phyloP scores from a whole-genome alignment of 345 rosid genomes.

The Gossypium rotundifolium region DNA sequence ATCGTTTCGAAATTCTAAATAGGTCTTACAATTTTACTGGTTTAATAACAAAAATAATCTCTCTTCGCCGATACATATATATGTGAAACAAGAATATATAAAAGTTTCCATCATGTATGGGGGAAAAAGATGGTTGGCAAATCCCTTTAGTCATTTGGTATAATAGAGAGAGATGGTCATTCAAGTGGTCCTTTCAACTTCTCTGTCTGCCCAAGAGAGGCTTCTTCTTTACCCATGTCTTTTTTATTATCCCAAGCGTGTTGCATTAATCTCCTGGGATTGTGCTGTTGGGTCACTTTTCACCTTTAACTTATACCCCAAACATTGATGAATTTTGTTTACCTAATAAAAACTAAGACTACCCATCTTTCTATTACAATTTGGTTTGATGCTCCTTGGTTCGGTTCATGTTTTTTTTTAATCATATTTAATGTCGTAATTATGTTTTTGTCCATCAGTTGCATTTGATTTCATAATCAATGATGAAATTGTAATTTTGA shows the following conservation, averaged over 20 bases:
- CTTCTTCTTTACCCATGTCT: not conserved
- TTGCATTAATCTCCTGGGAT: not conserved
- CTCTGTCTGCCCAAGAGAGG: not conserved
- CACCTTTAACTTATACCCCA: not conserved
- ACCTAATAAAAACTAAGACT: conserved; percentile 1
- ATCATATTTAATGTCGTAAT: no score
- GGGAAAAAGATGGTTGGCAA: not conserved
- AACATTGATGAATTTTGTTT: not conserved
- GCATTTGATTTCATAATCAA: no score
- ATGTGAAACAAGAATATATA: not conserved
- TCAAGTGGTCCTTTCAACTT: conserved; percentile 3
- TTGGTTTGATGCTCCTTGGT: conserved; percentile 13
- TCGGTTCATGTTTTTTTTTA: conserved; percentile 13
- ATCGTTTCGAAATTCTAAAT: no score
- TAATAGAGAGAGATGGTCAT: not conserved
- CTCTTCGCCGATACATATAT: no score
- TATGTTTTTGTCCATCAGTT: no score
- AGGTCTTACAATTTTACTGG: no score
- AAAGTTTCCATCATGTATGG: not conserved
- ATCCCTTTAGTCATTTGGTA: conserved; percentile 13
- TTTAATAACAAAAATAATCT: no score
- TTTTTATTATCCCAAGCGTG: conserved; percentile 8
- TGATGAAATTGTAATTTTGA: no score
- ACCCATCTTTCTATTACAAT: not conserved
- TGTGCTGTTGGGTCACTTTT: not conserved